Conservation (phyloP, 768 basidiomycete species). For the Lactifluus pinguis region DNA sequence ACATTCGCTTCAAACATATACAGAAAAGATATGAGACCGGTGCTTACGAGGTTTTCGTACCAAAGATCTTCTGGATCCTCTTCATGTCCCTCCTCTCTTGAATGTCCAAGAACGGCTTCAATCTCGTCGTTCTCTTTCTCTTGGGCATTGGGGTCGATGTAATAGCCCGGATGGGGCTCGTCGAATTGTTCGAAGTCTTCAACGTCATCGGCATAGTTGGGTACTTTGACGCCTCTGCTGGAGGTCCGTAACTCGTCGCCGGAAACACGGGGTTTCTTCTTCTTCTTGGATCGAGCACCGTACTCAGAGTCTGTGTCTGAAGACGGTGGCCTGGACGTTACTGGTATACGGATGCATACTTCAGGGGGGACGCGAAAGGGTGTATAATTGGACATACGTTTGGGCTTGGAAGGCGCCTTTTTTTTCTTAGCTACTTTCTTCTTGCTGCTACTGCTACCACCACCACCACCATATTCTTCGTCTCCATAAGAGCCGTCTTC, state of each 20-base stretch:
- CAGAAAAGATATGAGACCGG: slow-evolving; percentile 4
- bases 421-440: slow-evolving; percentile 65
- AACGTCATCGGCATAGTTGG: slow-evolving; percentile 70
- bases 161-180: slow-evolving; percentile 51
- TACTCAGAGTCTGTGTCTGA: slow-evolving; percentile 87
- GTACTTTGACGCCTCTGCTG: slow-evolving; percentile 65
- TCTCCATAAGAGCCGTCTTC: slow-evolving; percentile 75
- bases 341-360: slow-evolving; percentile 24
- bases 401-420: slow-evolving; percentile 49
- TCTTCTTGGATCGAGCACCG: slow-evolving; percentile 78
- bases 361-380: slow-evolving; percentile 12
- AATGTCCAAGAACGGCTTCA: slow-evolving; percentile 82
- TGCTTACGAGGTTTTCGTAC: slow-evolving; percentile 72
- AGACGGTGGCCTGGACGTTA: slow-evolving; percentile 39
- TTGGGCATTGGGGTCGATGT: slow-evolving; percentile 40
- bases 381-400: slow-evolving; percentile 36
- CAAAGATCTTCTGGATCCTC: slow-evolving; percentile 74
- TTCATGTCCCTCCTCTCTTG: slow-evolving; percentile 74
- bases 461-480: slow-evolving; percentile 47
- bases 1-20: slow-evolving; percentile 16
- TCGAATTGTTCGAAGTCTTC: slow-evolving; percentile 71
- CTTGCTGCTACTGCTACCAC: slow-evolving; percentile 33
- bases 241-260: slow-evolving; percentile 72
- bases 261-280: slow-evolving; percentile 51
- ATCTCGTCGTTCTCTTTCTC: slow-evolving; percentile 75